Evolutionary conservation across 768 basidiomycete genomes (phyloP), one percentile per base, ranked within the genome.

Genomic region (Naganishia vaughanmartiniae): DNA sequence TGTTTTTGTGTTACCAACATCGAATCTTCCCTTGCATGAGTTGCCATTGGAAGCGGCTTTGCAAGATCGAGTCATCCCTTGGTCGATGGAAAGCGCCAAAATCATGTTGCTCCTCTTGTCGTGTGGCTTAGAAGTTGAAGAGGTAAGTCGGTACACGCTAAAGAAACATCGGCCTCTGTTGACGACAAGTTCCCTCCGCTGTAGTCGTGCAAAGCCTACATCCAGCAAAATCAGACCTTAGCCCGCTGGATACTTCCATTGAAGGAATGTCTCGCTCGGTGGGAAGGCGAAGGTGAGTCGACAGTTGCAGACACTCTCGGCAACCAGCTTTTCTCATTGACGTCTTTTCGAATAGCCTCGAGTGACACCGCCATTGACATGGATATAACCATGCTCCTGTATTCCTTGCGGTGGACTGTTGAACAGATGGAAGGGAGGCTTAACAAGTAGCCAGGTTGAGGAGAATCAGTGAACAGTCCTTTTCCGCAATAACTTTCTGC

Each of bases 391-490:
- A 45, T 63, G 60, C 36, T 63, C 21, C 24, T 63, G 33, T 63
- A 63, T 45, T 63, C 60, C 42, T 36, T 63, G 30, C 39, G 42
- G 2, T 63, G 60, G 60, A 63, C 60, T 26, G 24, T 63, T 11
- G 60, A 63, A 42, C 60, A 63, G 60, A 42, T 45, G 42, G 60
- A 45, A 26, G 19, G 12, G 14, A 63, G 46, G 60, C n/a, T 63
- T 2, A 4, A 45, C 15, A 6, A 26, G 48, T n/a, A 51, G 48
- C 48, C n/a, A n/a, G 48, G n/a, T 51, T 26, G 48, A 46, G 4
- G 46, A 51, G 48, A 51, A 15, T 42, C 14, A 15, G 15, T 42
- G 15, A 15, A 42, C 17, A 15, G 10, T 7, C 42, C 7, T 15
- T 2, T 7, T 42, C 9, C 17, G 10, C 42, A 15, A 11, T 11